These are phyloP conservation scores for Sugiyamaella paludigena DNA, from an alignment of 1,139 yeast species.

Conservation along the genomic window DNA sequence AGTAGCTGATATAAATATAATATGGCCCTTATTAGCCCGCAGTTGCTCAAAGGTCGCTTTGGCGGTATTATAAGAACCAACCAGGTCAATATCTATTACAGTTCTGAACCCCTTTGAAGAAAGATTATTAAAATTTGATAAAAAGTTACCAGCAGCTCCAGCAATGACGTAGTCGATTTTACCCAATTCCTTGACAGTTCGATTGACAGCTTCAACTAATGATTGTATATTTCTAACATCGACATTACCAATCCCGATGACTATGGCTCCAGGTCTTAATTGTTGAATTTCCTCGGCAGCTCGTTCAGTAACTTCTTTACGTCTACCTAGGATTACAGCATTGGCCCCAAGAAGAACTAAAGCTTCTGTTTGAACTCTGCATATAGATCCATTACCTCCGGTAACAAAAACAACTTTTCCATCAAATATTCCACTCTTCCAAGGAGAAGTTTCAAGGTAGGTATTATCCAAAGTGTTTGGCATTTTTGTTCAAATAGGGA, in stretches of 20 bases:
- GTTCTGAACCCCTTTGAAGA: slow-evolving; percentile 84
- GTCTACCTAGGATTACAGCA: slow-evolving; percentile 83
- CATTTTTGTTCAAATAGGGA: slow-evolving; percentile 13
- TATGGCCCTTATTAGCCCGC: slow-evolving; percentile 58
- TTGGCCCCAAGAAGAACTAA: slow-evolving; percentile 77
- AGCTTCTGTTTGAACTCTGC: slow-evolving; percentile 84
- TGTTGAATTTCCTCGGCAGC: slow-evolving; percentile 64
- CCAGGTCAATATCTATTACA: slow-evolving; percentile 76
- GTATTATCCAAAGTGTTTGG: slow-evolving; percentile 24
- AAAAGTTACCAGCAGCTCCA: slow-evolving; percentile 94
- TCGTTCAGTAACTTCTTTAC: slow-evolving; percentile 55
- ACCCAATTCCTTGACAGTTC: slow-evolving; percentile 65
- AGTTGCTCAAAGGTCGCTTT: slow-evolving; percentile 74
- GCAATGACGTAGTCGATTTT: slow-evolving; percentile 80
- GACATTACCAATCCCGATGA: slow-evolving; percentile 62
- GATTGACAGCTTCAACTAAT: slow-evolving; percentile 58
- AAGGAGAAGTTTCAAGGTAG: slow-evolving; percentile 34
- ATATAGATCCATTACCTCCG: slow-evolving; percentile 94
- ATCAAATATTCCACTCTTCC: slow-evolving; percentile 64
- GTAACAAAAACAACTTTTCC: slow-evolving; percentile 89
- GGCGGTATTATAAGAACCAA: slow-evolving; percentile 84
- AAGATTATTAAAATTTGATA: slow-evolving; percentile 72
- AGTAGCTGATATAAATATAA: slow-evolving; percentile 82
- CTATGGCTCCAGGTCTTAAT: slow-evolving; percentile 59
- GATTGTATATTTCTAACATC: slow-evolving; percentile 73